Percentiles rank a stretch among this genome's conserved stretches.
Evolutionary conservation across 2,329 filamentous ascomycete genomes (phyloP).

Genomic region (Trichoderma afroharzianum): DNA sequence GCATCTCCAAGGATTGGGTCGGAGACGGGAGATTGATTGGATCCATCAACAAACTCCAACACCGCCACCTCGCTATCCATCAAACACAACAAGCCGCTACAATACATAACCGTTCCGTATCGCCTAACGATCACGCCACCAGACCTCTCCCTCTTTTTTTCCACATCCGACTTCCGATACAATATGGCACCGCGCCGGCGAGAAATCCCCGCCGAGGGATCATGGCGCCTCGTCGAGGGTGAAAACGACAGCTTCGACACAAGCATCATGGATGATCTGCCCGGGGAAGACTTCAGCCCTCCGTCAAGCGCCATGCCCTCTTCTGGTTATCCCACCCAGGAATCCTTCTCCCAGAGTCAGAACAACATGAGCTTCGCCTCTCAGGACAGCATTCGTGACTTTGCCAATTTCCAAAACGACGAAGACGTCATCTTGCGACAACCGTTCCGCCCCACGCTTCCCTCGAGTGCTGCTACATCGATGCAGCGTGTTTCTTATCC

Average conservation of each 20-base stretch:
- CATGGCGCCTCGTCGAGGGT: conserved; percentile 59
- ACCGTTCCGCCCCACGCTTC: conserved; percentile 54
- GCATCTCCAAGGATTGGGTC: not conserved
- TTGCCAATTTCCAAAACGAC: conserved; percentile 51
- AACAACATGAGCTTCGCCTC: conserved; percentile 43
- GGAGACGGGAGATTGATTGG: not conserved
- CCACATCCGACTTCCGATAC: not conserved
- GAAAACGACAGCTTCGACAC: conserved; percentile 60
- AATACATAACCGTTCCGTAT: not conserved
- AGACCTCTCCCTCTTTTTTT: not conserved
- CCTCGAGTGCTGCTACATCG: conserved; percentile 25
- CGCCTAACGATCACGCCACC: not conserved
- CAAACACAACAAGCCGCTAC: not conserved
- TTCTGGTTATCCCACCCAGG: conserved; percentile 43
- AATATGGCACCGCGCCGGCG: conserved; percentile 15
- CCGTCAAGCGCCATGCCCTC: conserved; percentile 38
- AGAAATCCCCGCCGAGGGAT: conserved; percentile 46
- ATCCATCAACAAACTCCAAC: not conserved
- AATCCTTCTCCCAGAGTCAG: conserved; percentile 31
- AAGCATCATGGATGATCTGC: conserved; percentile 45
- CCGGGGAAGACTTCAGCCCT: conserved; percentile 36
- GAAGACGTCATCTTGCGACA: conserved; percentile 52
- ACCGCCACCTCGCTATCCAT: not conserved
- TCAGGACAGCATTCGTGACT: conserved; percentile 55
- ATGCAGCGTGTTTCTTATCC: conserved; percentile 28